These are phyloP conservation scores for Talaromyces sp. DNA, from an alignment of 2,329 filamentous ascomycete genomes.

Conservation along the genomic window DNA sequence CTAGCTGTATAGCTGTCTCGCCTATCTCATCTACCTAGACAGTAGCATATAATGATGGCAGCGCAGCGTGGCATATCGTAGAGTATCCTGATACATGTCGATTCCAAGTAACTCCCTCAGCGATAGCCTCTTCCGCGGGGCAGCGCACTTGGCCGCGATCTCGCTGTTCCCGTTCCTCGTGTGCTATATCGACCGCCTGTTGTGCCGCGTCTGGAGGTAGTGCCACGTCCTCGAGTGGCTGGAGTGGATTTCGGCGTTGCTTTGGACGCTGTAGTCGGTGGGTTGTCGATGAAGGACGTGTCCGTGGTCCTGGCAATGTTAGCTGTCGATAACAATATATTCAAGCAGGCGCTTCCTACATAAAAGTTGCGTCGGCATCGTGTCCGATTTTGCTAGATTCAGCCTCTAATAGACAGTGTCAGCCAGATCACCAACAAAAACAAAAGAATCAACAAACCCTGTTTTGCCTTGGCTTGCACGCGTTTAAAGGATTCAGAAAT, in stretches of 20 bases:
- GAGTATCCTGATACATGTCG: background rate
- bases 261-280: constrained; percentile 48
- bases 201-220: constrained; percentile 20
- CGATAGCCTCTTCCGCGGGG: constrained; percentile 34
- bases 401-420: constrained; percentile 21
- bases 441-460: constrained; percentile 27
- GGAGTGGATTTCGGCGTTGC: constrained; percentile 26
- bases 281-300: constrained; percentile 85
- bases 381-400: constrained; percentile 30
- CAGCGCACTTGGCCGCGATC: constrained; percentile 31
- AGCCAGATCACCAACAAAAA: background rate
- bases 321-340: background rate
- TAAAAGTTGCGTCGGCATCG: constrained; percentile 73
- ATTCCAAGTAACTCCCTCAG: constrained; percentile 16
- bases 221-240: constrained; percentile 18
- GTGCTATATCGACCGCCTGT: constrained; percentile 31
- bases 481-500: constrained; percentile 75
- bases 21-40: no score
- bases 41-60: no score
- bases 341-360: constrained; percentile 48
- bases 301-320: constrained; percentile 66
- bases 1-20: background rate
- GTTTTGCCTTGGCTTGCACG: constrained; percentile 52
- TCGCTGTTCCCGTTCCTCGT: constrained; percentile 23
- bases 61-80: background rate